These are phyloP conservation scores for Filosporella fistucella DNA, from an alignment of 495 filamentous ascomycete species.

Conservation along the genomic window DNA sequence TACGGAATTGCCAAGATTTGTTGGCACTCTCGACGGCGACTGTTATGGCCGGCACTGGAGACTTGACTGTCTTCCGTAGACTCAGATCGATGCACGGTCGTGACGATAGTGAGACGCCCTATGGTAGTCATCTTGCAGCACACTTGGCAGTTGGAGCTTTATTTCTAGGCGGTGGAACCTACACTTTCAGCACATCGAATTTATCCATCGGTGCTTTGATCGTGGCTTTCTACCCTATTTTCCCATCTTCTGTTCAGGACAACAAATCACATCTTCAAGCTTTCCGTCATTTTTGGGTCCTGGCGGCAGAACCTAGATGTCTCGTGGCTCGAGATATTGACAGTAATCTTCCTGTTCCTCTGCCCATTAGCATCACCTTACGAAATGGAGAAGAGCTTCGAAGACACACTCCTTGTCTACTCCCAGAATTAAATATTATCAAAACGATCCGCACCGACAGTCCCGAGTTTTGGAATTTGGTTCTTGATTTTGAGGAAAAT, in stretches of 20 bases:
- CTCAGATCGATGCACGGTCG: constrained; percentile 84
- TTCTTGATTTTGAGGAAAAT: constrained; percentile 70
- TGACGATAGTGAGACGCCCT: constrained; percentile 78
- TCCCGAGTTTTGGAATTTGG: constrained; percentile 79
- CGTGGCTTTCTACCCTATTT: constrained; percentile 91
- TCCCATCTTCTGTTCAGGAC: constrained; percentile 82
- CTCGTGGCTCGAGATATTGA: constrained; percentile 80
- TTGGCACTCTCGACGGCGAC: constrained; percentile 75
- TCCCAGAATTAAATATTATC: constrained; percentile 74
- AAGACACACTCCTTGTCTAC: constrained; percentile 66
- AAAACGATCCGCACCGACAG: constrained; percentile 60
- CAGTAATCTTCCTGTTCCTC: constrained; percentile 68
- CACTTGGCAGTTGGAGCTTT: constrained; percentile 90
- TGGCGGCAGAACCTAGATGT: constrained; percentile 87
- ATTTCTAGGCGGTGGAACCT: constrained; percentile 86
- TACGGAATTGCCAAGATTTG: constrained; percentile 84
- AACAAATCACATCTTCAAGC: constrained; percentile 94
- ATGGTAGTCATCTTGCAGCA: constrained; percentile 87
- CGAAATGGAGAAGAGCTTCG: constrained; percentile 36
- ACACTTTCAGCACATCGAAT: constrained; percentile 88
- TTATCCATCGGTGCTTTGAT: constrained; percentile 80
- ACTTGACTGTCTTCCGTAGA: constrained; percentile 82
- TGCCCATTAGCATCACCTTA: constrained; percentile 60
- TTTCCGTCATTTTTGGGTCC: constrained; percentile 95
- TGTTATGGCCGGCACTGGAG: constrained; percentile 94